Evolutionary conservation across 163 green algal genomes (phyloP), one percentile per base, ranked within the genome.

Genomic region (Smithsoniella earleae): DNA sequence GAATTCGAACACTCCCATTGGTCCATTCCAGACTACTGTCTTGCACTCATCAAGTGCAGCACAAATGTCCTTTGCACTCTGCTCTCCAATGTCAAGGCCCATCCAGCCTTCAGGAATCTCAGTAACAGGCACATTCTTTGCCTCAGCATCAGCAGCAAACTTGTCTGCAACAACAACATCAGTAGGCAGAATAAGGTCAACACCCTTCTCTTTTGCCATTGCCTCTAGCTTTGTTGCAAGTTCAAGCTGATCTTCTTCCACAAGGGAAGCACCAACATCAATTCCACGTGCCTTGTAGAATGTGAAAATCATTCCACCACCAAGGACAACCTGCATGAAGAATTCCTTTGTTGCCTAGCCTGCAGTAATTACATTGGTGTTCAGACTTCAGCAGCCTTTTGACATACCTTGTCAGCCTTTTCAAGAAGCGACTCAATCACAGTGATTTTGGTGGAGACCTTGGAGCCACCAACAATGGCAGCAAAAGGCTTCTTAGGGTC

Each of bases 241-340:
- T 3, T 92, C 87, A 22, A 96, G 73, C 88, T 95, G 93, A 85
- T 99, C 93, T 66, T 97, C 91, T 88, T 98, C 95, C 6, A 98
- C 93, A 45, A 98, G 85, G 28, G 88, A 96, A 66, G 75, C 77
- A 40, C 95, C 95, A 18, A 92, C 85, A 6, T 64, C 77, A 10
- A 93, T 76, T 52, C 95, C 95, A 76, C 88, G 81, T 6, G 95
- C 94, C 85, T 95, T 95, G 89, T 94, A 95, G 88, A 99, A 99
- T 76, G 95, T 99, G 89, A 98, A 98, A 78, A 97, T 91, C 94
- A 99, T 99, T 81, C 93, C 94, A 66, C 93, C 93, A 74, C 89
- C 58, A 13, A 69, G 58, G 25, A 69, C 25, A 84, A 78, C 76
- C 80, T 85, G 80, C 40, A 87, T 73, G 49, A 91, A 78, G 36